Evolutionary conservation across 495 filamentous ascomycete species (phyloP).

Genomic region (Sabuloglossum arenarium): DNA sequence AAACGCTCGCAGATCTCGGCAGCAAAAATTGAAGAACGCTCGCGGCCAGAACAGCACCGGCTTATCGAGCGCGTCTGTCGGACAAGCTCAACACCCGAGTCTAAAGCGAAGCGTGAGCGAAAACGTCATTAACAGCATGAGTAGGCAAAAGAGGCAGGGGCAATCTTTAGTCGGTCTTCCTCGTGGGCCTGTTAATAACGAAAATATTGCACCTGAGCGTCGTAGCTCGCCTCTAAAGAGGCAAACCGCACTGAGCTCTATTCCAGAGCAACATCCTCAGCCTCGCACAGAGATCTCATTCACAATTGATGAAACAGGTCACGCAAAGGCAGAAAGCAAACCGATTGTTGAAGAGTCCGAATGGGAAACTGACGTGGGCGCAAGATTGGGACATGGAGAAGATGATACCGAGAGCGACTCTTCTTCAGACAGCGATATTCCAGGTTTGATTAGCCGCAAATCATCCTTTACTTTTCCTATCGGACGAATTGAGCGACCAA

Average conservation of each 20-base stretch:
- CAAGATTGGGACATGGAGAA: slow-evolving; percentile 12
- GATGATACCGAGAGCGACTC: slow-evolving; percentile 31
- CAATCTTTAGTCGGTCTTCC: background rate
- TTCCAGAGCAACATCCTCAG: slow-evolving; percentile 11
- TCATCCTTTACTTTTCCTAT: slow-evolving; percentile 36
- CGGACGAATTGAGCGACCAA: slow-evolving; percentile 23
- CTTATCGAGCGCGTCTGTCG: background rate
- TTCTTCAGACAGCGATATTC: slow-evolving; percentile 44
- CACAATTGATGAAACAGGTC: slow-evolving; percentile 47
- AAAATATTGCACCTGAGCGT: slow-evolving; percentile 16
- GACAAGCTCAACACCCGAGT: slow-evolving; percentile 23
- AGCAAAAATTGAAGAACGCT: background rate
- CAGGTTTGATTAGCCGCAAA: slow-evolving; percentile 40
- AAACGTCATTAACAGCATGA: background rate
- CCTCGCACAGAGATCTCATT: slow-evolving; percentile 40
- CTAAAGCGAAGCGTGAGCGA: slow-evolving; percentile 42
- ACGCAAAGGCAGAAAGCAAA: slow-evolving; percentile 50
- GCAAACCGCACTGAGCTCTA: background rate
- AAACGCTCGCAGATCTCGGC: background rate
- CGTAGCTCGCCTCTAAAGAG: slow-evolving; percentile 26
- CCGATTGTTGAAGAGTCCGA: slow-evolving; percentile 25
- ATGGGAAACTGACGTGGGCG: slow-evolving; percentile 21
- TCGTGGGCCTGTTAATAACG: slow-evolving; percentile 3
- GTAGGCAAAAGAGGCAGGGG: slow-evolving; percentile 13
- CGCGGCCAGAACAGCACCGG: background rate